Conservation (phyloP, 306 rosid species). For the Biancaea sappan region DNA sequence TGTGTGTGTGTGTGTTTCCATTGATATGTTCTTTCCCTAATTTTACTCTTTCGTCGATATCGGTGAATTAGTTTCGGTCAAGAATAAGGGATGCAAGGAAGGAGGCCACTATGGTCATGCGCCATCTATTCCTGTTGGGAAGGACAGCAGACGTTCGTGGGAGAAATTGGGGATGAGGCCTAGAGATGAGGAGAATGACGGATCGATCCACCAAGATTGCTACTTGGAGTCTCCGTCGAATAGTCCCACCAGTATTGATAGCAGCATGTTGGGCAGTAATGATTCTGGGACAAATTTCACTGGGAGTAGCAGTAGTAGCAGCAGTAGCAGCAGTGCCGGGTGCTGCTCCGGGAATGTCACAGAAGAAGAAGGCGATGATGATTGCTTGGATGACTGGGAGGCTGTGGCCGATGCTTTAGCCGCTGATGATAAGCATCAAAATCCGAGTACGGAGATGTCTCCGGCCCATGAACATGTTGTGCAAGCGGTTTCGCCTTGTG, state of each 20-base stretch:
- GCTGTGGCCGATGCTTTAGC: slow-evolving; percentile 95
- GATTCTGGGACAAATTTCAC: slow-evolving; percentile 82
- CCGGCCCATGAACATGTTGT: slow-evolving; percentile 35
- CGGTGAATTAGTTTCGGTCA: slow-evolving; percentile 59
- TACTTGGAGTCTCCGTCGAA: slow-evolving; percentile 65
- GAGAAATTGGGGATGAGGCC: slow-evolving; percentile 54
- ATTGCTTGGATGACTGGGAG: slow-evolving; percentile 98
- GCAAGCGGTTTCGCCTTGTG: slow-evolving; percentile 41
- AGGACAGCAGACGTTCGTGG: slow-evolving; percentile 47
- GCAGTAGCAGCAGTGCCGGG: slow-evolving; percentile 72
- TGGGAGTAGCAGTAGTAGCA: slow-evolving; percentile 61
- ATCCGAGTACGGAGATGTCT: slow-evolving; percentile 41
- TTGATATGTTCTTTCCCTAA: slow-evolving; percentile 9
- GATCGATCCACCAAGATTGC: slow-evolving; percentile 59
- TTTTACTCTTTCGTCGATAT: slow-evolving; percentile 27
- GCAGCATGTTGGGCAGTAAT: slow-evolving; percentile 59
- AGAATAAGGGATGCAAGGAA: slow-evolving; percentile 66
- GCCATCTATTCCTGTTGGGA: slow-evolving; percentile 11
- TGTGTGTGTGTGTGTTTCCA: background rate
- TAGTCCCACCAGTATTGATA: slow-evolving; percentile 61
- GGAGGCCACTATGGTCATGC: slow-evolving; percentile 45
- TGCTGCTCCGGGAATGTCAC: slow-evolving; percentile 86
- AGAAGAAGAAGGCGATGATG: slow-evolving; percentile 70
- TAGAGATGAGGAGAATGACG: slow-evolving; percentile 49
- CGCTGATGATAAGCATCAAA: slow-evolving; percentile 67